Base-by-base conservation (phyloP, 1,139 yeast genomes). In the Yamadazyma blattariae region DNA sequence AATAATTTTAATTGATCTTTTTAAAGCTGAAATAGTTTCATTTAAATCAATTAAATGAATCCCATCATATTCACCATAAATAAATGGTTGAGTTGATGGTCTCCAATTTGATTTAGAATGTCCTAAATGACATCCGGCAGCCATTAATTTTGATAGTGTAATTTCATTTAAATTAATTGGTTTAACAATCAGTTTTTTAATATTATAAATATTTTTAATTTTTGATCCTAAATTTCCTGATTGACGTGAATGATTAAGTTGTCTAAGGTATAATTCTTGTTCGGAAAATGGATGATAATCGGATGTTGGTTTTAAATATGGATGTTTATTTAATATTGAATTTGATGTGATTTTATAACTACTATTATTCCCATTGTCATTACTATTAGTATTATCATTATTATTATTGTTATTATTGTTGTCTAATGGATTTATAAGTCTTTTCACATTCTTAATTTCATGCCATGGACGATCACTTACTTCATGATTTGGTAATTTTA, bases 121-220 rank as follows among this genome's bases (percentile, higher is more conserved):
- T 20, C 98, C 98, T 48, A 92, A 67, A 59, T 92, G 98, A 34
- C 92, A 92, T 30, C 97, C 97, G 0, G 97, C 88, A 5, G 97
- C 95, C 60, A 90, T 58, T 36, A 90, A 71, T 39, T 80, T 79
- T 19, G 86, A 67, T 23, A 88, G 65, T 2, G 92, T 71, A 10
- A 85, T 57, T 39, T 83, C 77, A 22, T 73, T 63, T 17, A 78
- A 67, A 22, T 70, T 53, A 23, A 71, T 67, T 11, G 96, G 96
- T 17, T 65, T 58, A 35, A 69, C 67, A 20, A 82, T 69, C 43
- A 85, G 86, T 45, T 73, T 68, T 52, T 82, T 80, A 16, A 96
- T 95, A 36, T 64, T 62, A 55, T 86, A 87, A 8, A 85, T 79
- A 39, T 80, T 67, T 25, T 67, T 59, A 9, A 87, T 51, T n/a